These are phyloP conservation scores for Globisporangium alternatum DNA, from an alignment of 352 stramenopile genomes.

Conservation along the genomic window DNA sequence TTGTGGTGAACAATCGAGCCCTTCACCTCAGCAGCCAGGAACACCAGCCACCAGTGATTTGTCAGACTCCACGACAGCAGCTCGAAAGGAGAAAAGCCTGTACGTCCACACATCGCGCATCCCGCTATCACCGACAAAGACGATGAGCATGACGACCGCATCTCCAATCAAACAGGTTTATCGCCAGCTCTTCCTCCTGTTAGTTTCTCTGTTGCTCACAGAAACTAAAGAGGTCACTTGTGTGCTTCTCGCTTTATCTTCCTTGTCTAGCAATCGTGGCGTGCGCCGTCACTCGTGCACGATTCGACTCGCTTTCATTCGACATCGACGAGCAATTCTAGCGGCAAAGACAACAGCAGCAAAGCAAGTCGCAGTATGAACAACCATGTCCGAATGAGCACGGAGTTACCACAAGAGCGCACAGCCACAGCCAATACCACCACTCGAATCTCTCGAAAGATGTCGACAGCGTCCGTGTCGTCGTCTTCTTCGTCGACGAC, in stretches of 20 bases:
- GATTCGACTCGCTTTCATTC: background rate
- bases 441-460: slow-evolving; percentile 18
- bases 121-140: slow-evolving; percentile 32
- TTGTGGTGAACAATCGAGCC: background rate
- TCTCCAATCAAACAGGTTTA: slow-evolving; percentile 33
- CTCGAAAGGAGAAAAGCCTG: slow-evolving; percentile 14
- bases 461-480: slow-evolving; percentile 33
- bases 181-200: background rate
- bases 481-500: slow-evolving; percentile 26
- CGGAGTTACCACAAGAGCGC: background rate
- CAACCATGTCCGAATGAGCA: background rate
- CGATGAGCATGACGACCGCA: slow-evolving; percentile 34
- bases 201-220: background rate
- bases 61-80: background rate
- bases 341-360: background rate
- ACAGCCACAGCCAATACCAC: background rate
- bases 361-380: background rate
- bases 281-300: slow-evolving; percentile 4
- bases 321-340: background rate
- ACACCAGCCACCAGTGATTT: background rate
- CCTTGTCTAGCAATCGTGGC: slow-evolving; percentile 11
- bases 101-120: slow-evolving; percentile 27
- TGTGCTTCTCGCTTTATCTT: background rate
- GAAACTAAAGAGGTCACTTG: background rate
- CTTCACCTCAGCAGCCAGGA: background rate